A percentile compares a stretch with the other conserved stretches of the same genome.
phyloP scores from a whole-genome alignment of 768 basidiomycete species.

The Pisolithus tinctorius region DNA sequence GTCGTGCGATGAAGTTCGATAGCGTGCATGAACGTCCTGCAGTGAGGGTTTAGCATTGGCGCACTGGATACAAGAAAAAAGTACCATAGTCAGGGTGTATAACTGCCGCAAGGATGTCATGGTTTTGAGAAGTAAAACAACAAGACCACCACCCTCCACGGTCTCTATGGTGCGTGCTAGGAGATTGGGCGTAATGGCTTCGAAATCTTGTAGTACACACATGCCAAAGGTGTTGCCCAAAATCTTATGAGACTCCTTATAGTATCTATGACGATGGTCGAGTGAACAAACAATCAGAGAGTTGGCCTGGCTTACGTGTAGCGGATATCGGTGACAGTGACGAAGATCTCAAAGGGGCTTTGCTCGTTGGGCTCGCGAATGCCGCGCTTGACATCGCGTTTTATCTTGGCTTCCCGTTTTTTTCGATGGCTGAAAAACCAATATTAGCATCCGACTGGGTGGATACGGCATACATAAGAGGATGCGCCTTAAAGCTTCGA shows the following conservation, averaged over 20 bases:
- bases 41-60: not conserved
- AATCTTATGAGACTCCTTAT: slow-evolving; percentile 95
- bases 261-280: slow-evolving; percentile 52
- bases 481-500: too few species aligned
- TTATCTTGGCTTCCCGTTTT: slow-evolving; percentile 95
- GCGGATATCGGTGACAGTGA: slow-evolving; percentile 97
- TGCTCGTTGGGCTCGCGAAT: slow-evolving; percentile 92
- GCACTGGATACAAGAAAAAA: slow-evolving; percentile 5
- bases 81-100: slow-evolving; percentile 82
- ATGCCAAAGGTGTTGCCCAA: slow-evolving; percentile 97
- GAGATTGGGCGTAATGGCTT: slow-evolving; percentile 95
- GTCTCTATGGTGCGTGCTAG: slow-evolving; percentile 97
- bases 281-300: not conserved
- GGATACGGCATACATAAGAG: too few species aligned
- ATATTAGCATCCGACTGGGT: not conserved
- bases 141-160: slow-evolving; percentile 89
- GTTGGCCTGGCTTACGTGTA: slow-evolving; percentile 69
- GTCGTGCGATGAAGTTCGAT: slow-evolving; percentile 87
- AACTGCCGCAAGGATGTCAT: slow-evolving; percentile 91
- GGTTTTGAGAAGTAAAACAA: slow-evolving; percentile 87
- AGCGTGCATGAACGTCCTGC: slow-evolving; percentile 93
- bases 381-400: slow-evolving; percentile 91
- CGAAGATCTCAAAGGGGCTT: slow-evolving; percentile 96
- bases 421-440: slow-evolving; percentile 72
- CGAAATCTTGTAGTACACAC: slow-evolving; percentile 95